Evolutionary conservation across 805 yeast genomes (phyloP), one percentile per base, ranked within the genome.

Genomic region (Candida railenensis): DNA sequence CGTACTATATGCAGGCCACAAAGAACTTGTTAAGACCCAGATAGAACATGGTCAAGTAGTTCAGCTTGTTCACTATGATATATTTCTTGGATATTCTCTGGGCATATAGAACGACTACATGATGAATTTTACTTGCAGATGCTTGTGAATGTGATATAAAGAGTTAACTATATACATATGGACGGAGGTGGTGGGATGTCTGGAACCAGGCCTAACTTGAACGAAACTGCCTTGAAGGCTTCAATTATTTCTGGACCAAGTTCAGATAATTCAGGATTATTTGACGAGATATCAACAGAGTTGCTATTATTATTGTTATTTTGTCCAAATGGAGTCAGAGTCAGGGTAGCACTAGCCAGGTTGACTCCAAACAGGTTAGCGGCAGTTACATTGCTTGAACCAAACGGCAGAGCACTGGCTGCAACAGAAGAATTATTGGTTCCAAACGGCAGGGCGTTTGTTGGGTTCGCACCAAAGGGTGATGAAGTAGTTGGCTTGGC

Each of bases 131-230:
- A n/a, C n/a, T n/a, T n/a, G n/a, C n/a, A n/a, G n/a, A n/a, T n/a
- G 18, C 18, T n/a, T 33, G 18, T 33, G 18, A 7, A 33, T 33
- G 7, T n/a, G 15, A 14, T 33, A 16, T n/a, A 33, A 14, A 33
- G 15, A 14, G 19, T 12, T 15, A 4, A 19, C 21, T 39, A 39
- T 39, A 19, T 22, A 39, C 19, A 4, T 22, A 39, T 8, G 19
- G 34, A 39, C 16, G 3, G 12, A n/a, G 94, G 90, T 4, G 95
- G 94, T 2, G 89, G 82, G 4, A 80, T 55, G 48, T 85, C 92
- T 0, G 95, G 95, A 2, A 87, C 80, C 21, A 65, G 63, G 0
- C 91, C 92, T 28, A 86, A 55, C n/a, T 62, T 57, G 52, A 87
- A 87, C 3, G 48, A 44, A 0, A 57, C 53, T 1, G 78, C 69